phyloP scores from a whole-genome alignment of 2,329 filamentous ascomycete species.

The Colletotrichum lindemuthianum region DNA sequence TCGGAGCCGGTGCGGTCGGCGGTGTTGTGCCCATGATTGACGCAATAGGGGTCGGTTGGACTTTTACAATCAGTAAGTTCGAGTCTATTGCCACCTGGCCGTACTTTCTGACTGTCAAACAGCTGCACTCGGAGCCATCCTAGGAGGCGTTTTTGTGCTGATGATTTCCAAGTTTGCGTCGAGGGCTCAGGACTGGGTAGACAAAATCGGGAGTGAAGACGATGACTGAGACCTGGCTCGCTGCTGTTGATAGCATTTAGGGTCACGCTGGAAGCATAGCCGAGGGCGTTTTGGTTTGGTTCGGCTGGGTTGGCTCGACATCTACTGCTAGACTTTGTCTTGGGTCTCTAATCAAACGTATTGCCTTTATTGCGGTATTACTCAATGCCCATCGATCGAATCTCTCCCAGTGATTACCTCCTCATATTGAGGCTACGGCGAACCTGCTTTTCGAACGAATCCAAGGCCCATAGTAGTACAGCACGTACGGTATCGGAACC shows the following conservation, averaged over 20 bases:
- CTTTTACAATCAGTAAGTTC: conserved; percentile 53
- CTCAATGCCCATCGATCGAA: too few relatives aligned
- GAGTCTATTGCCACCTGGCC: background rate
- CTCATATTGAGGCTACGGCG: background rate
- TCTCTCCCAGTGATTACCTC: too few relatives aligned
- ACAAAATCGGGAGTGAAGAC: conserved; percentile 23
- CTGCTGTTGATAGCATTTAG: too few relatives aligned
- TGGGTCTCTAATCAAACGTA: too few relatives aligned
- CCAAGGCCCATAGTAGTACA: conserved; percentile 41
- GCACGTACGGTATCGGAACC: conserved; percentile 43
- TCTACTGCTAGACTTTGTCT: too few relatives aligned
- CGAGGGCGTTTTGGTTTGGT: too few relatives aligned
- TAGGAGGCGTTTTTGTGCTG: conserved; percentile 17
- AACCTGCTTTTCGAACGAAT: conserved; percentile 23
- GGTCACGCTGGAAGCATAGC: too few relatives aligned
- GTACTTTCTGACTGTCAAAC: background rate
- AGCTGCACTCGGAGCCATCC: conserved; percentile 24
- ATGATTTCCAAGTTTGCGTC: conserved; percentile 29
- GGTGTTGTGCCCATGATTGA: conserved; percentile 62
- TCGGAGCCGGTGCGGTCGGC: conserved; percentile 56
- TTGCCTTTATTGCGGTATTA: too few relatives aligned
- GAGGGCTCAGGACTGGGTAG: conserved; percentile 24
- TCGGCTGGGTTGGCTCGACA: too few relatives aligned
- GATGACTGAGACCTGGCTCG: background rate
- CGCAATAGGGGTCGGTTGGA: conserved; percentile 61